Conservation (phyloP, 23 red algal species). For the Gracilaria caudata region DNA sequence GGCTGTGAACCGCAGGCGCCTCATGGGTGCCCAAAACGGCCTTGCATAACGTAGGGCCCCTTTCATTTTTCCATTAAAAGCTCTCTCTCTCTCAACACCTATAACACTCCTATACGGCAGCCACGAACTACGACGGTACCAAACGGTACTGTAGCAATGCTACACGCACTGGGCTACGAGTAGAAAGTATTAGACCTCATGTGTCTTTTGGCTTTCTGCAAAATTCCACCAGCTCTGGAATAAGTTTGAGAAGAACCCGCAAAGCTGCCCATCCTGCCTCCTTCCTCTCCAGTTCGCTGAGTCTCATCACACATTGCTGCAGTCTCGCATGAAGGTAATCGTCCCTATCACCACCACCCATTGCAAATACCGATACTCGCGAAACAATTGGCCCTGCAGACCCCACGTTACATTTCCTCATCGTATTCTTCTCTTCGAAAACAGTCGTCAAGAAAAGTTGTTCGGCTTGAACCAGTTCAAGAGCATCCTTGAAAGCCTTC, state of each 20-base stretch:
- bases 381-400: not conserved
- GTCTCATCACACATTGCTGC: not conserved
- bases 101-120: no score
- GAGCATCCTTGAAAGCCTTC: not conserved
- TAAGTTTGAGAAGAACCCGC: not conserved
- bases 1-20: no score
- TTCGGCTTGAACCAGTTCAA: not conserved
- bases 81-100: no score
- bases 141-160: no score
- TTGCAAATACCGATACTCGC: not conserved
- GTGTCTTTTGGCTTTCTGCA: not conserved
- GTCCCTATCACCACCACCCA: not conserved
- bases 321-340: constrained; percentile 2
- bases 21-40: no score
- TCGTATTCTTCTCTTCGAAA: not conserved
- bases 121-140: no score
- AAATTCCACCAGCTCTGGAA: not conserved
- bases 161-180: no score
- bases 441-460: not conserved
- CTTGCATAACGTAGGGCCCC: no score
- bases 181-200: no score
- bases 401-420: not conserved
- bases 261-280: not conserved
- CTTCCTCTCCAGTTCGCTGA: not conserved
- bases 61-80: no score